Percentiles rank a stretch among this genome's conserved stretches.
phyloP scores from a whole-genome alignment of 805 yeast genomes.

The Lachancea lanzarotensis region DNA sequence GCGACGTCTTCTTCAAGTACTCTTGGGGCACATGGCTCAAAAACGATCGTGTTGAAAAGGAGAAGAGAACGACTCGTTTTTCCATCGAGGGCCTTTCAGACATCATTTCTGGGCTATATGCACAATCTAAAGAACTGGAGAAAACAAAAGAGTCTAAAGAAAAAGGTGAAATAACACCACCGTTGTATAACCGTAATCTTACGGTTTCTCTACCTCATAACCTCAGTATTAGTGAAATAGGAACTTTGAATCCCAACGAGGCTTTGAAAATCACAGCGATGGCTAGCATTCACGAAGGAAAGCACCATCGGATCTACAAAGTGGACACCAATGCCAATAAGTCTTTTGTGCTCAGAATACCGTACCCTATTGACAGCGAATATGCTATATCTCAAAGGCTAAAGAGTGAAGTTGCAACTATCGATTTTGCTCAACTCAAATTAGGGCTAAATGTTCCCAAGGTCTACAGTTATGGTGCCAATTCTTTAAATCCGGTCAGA shows the following conservation, averaged over 20 bases:
- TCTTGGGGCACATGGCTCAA: slow-evolving; percentile 95
- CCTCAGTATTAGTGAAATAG: slow-evolving; percentile 37
- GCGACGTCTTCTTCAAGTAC: slow-evolving; percentile 73
- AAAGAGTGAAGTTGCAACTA: slow-evolving; percentile 87
- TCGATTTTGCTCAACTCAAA: slow-evolving; percentile 69
- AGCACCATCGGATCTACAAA: slow-evolving; percentile 83
- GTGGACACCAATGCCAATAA: slow-evolving; percentile 56
- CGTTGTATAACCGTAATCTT: slow-evolving; percentile 36
- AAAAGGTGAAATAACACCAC: slow-evolving; percentile 31
- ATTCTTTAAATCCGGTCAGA: slow-evolving; percentile 54
- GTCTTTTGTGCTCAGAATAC: slow-evolving; percentile 71
- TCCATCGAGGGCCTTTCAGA: slow-evolving; percentile 69
- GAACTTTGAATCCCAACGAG: slow-evolving; percentile 39
- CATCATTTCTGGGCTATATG: slow-evolving; percentile 41
- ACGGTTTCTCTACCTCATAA: slow-evolving; percentile 46
- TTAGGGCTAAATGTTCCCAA: slow-evolving; percentile 66
- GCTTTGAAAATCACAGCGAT: slow-evolving; percentile 57
- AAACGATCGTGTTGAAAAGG: slow-evolving; percentile 69
- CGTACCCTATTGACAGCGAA: slow-evolving; percentile 70
- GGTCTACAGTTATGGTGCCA: slow-evolving; percentile 59
- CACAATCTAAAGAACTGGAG: slow-evolving; percentile 33
- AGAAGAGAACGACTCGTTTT: slow-evolving; percentile 70
- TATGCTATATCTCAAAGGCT: slow-evolving; percentile 58
- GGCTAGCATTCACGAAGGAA: slow-evolving; percentile 86
- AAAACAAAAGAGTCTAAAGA: slow-evolving; percentile 11